phyloP scores from a whole-genome alignment of 129 eudicot species.

The Escallonia herrerae region DNA sequence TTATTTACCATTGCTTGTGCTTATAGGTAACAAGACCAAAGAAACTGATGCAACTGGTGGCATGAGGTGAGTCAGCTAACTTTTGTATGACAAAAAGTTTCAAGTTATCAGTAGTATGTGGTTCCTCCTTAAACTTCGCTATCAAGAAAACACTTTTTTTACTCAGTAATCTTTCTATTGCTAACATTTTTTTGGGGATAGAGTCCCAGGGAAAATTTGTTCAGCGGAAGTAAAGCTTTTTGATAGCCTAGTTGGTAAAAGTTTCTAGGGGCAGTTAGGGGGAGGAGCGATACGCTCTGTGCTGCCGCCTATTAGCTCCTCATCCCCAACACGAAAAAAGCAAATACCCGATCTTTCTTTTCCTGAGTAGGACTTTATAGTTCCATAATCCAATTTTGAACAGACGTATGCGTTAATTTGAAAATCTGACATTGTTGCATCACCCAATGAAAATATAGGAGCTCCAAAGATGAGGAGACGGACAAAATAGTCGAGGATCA shows the following conservation, averaged over 20 bases:
- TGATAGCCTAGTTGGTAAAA: no score
- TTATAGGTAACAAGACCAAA: slow-evolving; percentile 33
- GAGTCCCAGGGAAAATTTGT: neutral
- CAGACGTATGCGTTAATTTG: no score
- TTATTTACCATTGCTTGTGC: neutral
- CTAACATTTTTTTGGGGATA: neutral
- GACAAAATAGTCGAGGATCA: slow-evolving; percentile 18
- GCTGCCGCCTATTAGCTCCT: no score
- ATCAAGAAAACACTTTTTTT: neutral
- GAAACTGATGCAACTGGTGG: slow-evolving; percentile 26
- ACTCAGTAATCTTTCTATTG: neutral
- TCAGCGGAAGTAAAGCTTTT: no score
- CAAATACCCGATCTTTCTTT: neutral
- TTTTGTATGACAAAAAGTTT: neutral
- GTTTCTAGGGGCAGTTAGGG: no score
- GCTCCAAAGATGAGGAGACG: slow-evolving; percentile 15
- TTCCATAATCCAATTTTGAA: no score
- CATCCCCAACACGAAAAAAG: neutral
- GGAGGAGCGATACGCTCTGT: no score
- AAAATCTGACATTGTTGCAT: neutral
- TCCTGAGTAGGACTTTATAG: neutral
- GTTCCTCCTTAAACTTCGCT: no score
- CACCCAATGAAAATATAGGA: slow-evolving; percentile 24
- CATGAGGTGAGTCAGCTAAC: slow-evolving; percentile 31
- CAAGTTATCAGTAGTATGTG: no score